These are phyloP conservation scores for Kwoniella bestiolae DNA, from an alignment of 768 basidiomycete species.

Conservation along the genomic window DNA sequence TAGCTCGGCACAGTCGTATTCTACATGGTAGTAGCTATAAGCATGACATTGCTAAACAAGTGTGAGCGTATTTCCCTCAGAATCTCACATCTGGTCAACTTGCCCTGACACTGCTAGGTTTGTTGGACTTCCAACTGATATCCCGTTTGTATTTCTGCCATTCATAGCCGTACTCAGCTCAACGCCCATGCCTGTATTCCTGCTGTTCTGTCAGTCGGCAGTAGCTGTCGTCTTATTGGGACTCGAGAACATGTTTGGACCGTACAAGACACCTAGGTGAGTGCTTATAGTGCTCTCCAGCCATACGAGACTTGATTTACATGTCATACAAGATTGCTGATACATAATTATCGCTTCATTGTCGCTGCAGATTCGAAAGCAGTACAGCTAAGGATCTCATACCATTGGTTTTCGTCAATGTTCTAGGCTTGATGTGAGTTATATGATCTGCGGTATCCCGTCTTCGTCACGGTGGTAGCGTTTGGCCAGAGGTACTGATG, in stretches of 20 bases:
- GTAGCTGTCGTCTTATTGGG: slow-evolving; percentile 38
- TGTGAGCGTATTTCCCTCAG: slow-evolving; percentile 16
- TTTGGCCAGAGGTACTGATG: background rate
- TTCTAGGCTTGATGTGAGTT: slow-evolving; percentile 77
- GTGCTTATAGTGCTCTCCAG: slow-evolving; percentile 1
- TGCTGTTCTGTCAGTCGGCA: slow-evolving; percentile 42
- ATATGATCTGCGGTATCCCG: background rate
- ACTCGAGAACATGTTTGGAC: slow-evolving; percentile 34
- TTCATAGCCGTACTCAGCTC: slow-evolving; percentile 44
- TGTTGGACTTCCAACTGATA: background rate
- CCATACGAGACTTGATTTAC: too few species aligned
- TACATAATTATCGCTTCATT: too few species aligned
- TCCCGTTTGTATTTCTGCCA: too few species aligned
- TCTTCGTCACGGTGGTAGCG: background rate
- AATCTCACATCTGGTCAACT: background rate
- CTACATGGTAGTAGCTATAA: slow-evolving; percentile 49
- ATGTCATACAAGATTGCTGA: too few species aligned
- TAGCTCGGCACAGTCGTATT: slow-evolving; percentile 45
- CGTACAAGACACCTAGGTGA: slow-evolving; percentile 43
- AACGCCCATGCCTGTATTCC: slow-evolving; percentile 46
- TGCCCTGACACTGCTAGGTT: background rate
- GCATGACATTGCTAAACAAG: slow-evolving; percentile 49
- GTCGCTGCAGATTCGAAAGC: slow-evolving; percentile 70
- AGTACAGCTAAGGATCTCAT: slow-evolving; percentile 72
- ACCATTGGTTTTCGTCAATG: slow-evolving; percentile 75